Conservation (phyloP, 345 rosid species). For the Pistacia atlantica region DNA sequence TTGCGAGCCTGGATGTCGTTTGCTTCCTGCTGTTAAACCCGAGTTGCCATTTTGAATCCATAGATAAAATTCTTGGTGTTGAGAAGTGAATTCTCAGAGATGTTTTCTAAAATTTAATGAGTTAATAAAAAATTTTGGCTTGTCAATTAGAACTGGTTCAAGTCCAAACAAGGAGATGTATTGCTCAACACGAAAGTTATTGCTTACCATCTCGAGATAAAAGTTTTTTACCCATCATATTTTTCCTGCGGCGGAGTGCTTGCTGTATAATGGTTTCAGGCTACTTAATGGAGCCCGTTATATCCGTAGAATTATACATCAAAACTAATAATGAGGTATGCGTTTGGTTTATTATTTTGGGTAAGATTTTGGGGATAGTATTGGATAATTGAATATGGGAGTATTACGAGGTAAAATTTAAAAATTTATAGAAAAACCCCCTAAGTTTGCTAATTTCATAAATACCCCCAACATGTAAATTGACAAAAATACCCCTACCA, state of each 20-base stretch:
- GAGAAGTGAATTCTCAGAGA: conserved; percentile 31
- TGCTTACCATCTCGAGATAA: conserved; percentile 16
- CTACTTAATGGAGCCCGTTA: not conserved
- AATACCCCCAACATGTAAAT: too few species aligned
- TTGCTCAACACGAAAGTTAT: not conserved
- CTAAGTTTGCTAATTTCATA: too few species aligned
- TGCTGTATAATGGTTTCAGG: not conserved
- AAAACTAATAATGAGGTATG: conserved; percentile 6
- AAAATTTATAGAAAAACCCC: too few species aligned
- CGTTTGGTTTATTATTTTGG: too few species aligned
- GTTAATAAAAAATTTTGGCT: conserved; percentile 38
- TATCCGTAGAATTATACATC: not conserved
- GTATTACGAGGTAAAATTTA: too few species aligned
- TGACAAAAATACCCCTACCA: too few species aligned
- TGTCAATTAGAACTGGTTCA: conserved; percentile 28
- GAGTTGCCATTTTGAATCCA: conserved; percentile 4
- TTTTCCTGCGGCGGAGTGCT: not conserved
- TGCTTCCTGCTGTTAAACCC: conserved; percentile 13
- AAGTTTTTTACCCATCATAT: not conserved
- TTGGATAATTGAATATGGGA: too few species aligned
- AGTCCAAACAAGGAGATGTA: conserved; percentile 14
- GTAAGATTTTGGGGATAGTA: too few species aligned
- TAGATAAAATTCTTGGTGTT: conserved; percentile 19
- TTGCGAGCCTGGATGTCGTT: conserved; percentile 15
- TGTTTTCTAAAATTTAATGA: conserved; percentile 21